Base-by-base conservation (phyloP, 2,329 filamentous ascomycete species). In the Fusarium redolens region DNA sequence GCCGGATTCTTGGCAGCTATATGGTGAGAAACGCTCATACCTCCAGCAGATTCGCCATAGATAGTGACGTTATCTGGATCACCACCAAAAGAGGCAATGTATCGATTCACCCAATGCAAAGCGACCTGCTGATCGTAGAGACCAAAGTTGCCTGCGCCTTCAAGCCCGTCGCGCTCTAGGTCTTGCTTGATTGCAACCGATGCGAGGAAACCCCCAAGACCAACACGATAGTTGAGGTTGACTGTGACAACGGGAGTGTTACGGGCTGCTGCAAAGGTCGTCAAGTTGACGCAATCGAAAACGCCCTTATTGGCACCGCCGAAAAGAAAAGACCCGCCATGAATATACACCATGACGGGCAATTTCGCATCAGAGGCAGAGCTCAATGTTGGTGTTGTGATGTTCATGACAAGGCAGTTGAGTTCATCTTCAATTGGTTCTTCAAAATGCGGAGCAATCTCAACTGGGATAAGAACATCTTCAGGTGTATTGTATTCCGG, bases 321-420 rank as follows among this genome's bases (percentile, higher is more conserved):
- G 20, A 60, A 69, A 9, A 72, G 57, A 37, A 72, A 65, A 2
- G 70, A 71, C 9, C 70, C 68, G 1, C 70, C 70, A 7, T 71
- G 68, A 18, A 72, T 69, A 18, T 65, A 72, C 1, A 72, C 68
- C 68, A 71, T 71, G 4, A 69, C 61, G 1, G 70, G 70, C 7
- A 60, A 14, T 15, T 47, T 58, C 1, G n/a, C 17, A 7, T 18
- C 25, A 15, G 38, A 13, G 4, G 17, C 30, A 18, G 43, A 18
- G 3, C 65, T 20, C 7, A 20, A 6, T 1, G n/a, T 31, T 3
- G 69, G 69, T 3, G 51, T 50, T 8, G 65, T 67, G 25, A 72
- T 59, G 31, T 73, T 72, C 61, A 72, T 54, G 15, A 66, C 58
- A 1, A 72, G 69, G 17, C 71, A 73, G 17, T 69, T 52, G 13